A percentile compares a stretch with the other conserved stretches of the same genome.
phyloP scores from a whole-genome alignment of 2,329 filamentous ascomycete species.

The Aspergillus sp. region DNA sequence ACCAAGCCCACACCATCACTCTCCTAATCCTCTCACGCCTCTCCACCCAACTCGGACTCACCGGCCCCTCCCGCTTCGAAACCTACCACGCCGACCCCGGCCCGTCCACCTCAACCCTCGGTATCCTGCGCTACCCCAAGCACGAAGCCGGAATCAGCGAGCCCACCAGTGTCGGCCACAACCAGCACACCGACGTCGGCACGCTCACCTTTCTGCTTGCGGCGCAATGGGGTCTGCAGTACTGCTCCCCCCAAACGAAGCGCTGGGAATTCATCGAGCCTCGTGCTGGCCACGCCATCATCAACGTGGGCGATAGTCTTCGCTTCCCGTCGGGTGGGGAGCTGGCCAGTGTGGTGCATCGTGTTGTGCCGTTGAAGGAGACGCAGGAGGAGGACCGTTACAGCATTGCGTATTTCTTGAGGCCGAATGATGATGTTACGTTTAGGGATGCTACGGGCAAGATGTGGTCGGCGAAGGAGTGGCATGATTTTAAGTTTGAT shows the following conservation, averaged over 20 bases:
- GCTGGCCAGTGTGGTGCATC: neutral
- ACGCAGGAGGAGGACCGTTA: neutral
- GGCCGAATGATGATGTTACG: neutral
- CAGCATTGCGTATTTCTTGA: neutral
- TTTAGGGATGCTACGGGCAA: neutral
- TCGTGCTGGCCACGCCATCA: slow-evolving; percentile 54
- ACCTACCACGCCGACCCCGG: neutral
- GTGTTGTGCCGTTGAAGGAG: neutral
- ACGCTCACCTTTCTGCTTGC: slow-evolving; percentile 59
- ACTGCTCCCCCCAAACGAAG: slow-evolving; percentile 53
- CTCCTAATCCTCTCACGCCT: neutral
- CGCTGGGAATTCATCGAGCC: slow-evolving; percentile 59
- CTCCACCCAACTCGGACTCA: neutral
- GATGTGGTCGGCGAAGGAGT: neutral
- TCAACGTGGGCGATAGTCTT: slow-evolving; percentile 63
- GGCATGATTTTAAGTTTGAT: neutral
- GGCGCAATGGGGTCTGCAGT: slow-evolving; percentile 60
- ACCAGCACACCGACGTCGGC: slow-evolving; percentile 52
- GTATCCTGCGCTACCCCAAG: neutral
- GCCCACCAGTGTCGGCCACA: neutral
- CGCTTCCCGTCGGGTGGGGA: slow-evolving; percentile 20
- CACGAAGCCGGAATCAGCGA: neutral
- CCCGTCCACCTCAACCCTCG: neutral
- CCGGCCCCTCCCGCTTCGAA: neutral
- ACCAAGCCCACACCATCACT: too few relatives aligned